Conservation (phyloP, 129 eudicot genomes). For the Saposhnikovia divaricata region DNA sequence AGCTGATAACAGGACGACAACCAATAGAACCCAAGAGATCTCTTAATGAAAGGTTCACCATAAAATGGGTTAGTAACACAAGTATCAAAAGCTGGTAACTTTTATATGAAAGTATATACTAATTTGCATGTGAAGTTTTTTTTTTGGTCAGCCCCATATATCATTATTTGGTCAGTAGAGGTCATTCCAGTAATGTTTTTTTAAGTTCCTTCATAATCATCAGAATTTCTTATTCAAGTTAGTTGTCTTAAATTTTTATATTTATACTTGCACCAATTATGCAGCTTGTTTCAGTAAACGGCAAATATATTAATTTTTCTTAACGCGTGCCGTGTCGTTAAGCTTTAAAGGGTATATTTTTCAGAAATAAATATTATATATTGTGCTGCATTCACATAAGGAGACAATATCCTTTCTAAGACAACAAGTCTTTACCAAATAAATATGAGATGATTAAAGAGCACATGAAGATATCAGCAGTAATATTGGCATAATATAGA, state of each 20-base stretch:
- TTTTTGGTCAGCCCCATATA: neutral
- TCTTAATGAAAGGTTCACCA: constrained; percentile 49
- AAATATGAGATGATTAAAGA: neutral
- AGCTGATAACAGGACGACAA: constrained; percentile 65
- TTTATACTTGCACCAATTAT: neutral
- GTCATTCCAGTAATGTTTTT: neutral
- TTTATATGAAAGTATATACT: neutral
- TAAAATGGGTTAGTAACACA: constrained; percentile 60
- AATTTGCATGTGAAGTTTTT: neutral
- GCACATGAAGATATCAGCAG: neutral
- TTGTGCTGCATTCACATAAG: neutral
- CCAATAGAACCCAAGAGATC: constrained; percentile 50
- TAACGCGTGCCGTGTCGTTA: too few species aligned
- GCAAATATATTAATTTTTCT: neutral
- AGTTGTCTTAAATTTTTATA: neutral
- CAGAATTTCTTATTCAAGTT: neutral
- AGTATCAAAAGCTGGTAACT: neutral
- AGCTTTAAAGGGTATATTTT: neutral
- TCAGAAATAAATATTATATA: neutral
- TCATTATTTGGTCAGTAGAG: neutral
- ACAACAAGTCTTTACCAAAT: neutral
- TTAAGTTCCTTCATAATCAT: neutral
- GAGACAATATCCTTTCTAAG: neutral
- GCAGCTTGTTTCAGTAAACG: neutral
- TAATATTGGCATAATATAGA: neutral